Evolutionary conservation across 768 basidiomycete genomes (phyloP), one percentile per base, ranked within the genome.

Genomic region (Boletus pseudo-olivaceus): DNA sequence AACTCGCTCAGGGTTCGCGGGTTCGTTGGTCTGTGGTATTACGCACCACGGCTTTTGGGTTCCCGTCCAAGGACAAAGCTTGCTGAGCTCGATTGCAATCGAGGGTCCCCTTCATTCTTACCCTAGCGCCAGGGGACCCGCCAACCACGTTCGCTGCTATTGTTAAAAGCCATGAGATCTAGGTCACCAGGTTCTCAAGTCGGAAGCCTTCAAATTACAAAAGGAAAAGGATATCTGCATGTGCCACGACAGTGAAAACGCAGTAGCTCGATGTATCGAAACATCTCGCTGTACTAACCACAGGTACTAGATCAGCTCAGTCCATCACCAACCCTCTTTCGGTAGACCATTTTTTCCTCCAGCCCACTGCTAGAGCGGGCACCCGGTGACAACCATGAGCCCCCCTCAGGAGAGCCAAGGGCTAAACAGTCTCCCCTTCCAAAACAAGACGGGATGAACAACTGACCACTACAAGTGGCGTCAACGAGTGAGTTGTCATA

Each of bases 361-460:
- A 57, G 65, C 65, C 69, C 69, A 52, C 68, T 68, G 38, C 63
- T 63, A 51, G 68, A 63, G 66, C 50, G 60, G 66, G 66, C 62
- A 66, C 70, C 68, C 68, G 53, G 27, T 32, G 32, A 49, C 56
- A 58, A 56, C 58, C 55, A 61, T 48, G n/a, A 53, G 55, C 52
- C 63, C 62, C 51, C 66, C 49, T 56, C 68, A 57, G 63, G 58
- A 51, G 54, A 65, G 56, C 51, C 61, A 55, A 47, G 34, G 56
- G 51, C 51, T 48, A 54, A 57, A 33, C 35, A 29, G 34, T 30
- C 54, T 37, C 42, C 35, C 26, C 52, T 48, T 47, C 45, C 50
- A 19, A 58, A 60, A 47, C n/a, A 48, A 56, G 50, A 51, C 19
- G 35, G 60, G n/a, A n/a, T n/a, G n/a, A n/a, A n/a, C n/a, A n/a